Evolutionary conservation across 352 stramenopile genomes (phyloP).

Genomic region (Phytophthora fragariae): DNA sequence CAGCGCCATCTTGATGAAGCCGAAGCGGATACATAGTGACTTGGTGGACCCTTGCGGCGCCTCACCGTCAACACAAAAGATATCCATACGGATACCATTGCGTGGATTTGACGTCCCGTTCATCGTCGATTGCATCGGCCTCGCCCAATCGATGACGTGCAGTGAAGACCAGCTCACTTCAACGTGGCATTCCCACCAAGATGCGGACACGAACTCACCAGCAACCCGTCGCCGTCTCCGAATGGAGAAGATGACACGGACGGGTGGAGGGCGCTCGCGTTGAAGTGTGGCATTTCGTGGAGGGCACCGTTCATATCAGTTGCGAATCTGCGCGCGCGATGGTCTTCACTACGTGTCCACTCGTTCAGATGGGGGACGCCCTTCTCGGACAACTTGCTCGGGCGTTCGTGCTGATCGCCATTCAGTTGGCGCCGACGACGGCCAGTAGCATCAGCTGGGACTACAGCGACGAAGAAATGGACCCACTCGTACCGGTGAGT

Average conservation of each 20-base stretch:
- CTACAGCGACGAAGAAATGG: constrained; percentile 28
- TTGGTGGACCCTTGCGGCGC: too few species aligned
- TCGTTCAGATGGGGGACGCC: constrained; percentile 21
- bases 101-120: constrained; percentile 16
- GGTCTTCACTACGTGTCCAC: neutral
- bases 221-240: too few species aligned
- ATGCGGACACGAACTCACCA: neutral
- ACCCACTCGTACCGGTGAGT: constrained; percentile 14
- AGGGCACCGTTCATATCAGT: constrained; percentile 8
- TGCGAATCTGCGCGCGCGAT: constrained; percentile 21
- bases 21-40: constrained; percentile 58
- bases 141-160: neutral
- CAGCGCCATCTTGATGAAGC: constrained; percentile 94
- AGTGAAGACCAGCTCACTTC: neutral
- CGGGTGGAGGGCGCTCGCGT: neutral
- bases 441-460: constrained; percentile 31
- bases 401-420: constrained; percentile 8
- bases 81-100: constrained; percentile 1
- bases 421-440: constrained; percentile 10
- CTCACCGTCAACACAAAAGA: neutral
- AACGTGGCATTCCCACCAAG: neutral
- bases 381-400: constrained; percentile 24
- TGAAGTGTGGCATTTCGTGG: neutral
- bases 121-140: constrained; percentile 12
- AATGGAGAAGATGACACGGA: neutral